phyloP scores from a whole-genome alignment of 768 basidiomycete species.

The Mycena filopes region DNA sequence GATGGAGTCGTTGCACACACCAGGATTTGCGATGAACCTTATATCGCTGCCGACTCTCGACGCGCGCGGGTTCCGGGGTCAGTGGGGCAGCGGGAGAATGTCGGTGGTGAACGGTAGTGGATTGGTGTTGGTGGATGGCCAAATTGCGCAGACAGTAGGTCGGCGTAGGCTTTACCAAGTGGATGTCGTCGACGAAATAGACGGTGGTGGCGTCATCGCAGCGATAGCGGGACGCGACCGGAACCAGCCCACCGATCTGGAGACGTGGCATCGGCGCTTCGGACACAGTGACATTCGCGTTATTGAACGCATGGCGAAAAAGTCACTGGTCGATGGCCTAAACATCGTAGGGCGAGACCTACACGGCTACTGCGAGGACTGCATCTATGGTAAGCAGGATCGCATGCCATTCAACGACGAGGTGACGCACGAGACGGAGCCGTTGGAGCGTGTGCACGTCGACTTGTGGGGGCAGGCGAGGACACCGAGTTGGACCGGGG shows the following conservation, averaged over 20 bases:
- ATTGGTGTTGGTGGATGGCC: background rate
- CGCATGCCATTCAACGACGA: conserved; percentile 35
- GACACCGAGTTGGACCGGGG: conserved; percentile 27
- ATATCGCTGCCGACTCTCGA: conserved; percentile 12
- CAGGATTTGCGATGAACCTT: conserved; percentile 14
- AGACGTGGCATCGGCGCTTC: conserved; percentile 40
- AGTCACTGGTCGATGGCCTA: conserved; percentile 36
- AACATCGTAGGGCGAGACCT: conserved; percentile 9
- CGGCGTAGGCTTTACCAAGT: conserved; percentile 3
- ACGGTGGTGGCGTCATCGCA: background rate
- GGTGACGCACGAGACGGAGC: conserved; percentile 24
- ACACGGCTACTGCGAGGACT: conserved; percentile 37
- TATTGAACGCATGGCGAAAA: conserved; percentile 26
- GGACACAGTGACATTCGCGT: conserved; percentile 29
- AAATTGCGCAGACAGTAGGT: background rate
- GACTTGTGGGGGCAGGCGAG: conserved; percentile 40
- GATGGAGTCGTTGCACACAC: background rate
- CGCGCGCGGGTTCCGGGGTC: conserved; percentile 1
- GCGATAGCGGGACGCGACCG: conserved; percentile 29
- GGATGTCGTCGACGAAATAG: background rate
- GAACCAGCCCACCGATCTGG: conserved; percentile 32
- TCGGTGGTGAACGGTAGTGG: background rate
- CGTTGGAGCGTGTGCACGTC: conserved; percentile 33
- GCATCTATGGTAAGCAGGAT: conserved; percentile 41
- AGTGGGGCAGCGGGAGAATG: background rate